phyloP scores from a whole-genome alignment of 192 early-diverging fungal genomes.

The Entrophospora sp. region DNA sequence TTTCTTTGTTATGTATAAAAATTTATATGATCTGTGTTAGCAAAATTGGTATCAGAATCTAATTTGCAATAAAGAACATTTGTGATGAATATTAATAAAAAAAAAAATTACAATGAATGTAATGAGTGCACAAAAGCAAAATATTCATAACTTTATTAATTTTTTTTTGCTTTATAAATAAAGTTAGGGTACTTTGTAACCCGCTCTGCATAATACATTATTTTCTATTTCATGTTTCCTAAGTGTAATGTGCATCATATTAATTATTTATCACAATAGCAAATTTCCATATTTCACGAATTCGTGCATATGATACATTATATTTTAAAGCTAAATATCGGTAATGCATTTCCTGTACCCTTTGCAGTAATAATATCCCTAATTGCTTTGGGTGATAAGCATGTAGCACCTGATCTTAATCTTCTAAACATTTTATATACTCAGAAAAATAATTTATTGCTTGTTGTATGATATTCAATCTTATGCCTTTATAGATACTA shows the following conservation, averaged over 20 bases:
- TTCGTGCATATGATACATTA: constrained; percentile 13
- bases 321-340: constrained; percentile 11
- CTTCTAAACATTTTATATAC: constrained; percentile 4
- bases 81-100: no score
- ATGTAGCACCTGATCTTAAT: constrained; percentile 13
- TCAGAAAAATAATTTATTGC: neutral
- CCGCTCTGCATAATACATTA: neutral
- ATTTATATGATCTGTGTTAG: constrained; percentile 15
- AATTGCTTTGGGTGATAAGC: constrained; percentile 9
- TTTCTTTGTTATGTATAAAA: constrained; percentile 5
- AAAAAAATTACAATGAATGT: neutral
- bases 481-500: constrained; percentile 15
- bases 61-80: constrained; percentile 14
- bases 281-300: constrained; percentile 5
- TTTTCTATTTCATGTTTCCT: neutral
- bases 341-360: constrained; percentile 7
- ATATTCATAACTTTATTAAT: neutral
- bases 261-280: constrained; percentile 14
- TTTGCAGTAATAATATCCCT: constrained; percentile 6
- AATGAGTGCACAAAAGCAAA: neutral
- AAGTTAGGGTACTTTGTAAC: neutral
- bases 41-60: constrained; percentile 9
- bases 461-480: neutral
- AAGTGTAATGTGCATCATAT: neutral
- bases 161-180: neutral